Evolutionary conservation across 1,284 basidiomycete genomes (phyloP).

Genomic region (Schizophyllum amplum): DNA sequence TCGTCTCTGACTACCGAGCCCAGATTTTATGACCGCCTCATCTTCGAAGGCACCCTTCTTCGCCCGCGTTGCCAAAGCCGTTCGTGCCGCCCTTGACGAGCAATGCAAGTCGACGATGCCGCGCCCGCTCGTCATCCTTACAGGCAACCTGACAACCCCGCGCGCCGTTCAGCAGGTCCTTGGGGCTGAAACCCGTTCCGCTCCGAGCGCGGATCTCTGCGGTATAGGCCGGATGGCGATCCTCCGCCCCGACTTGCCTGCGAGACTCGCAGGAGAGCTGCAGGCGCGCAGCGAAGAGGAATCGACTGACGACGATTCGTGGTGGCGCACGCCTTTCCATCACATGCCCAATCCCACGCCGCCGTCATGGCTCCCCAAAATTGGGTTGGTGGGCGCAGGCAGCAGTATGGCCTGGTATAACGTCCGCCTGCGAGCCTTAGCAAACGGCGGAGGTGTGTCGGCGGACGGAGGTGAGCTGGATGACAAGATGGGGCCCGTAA

Average conservation of each 20-base stretch:
- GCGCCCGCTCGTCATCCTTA: conserved; percentile 64
- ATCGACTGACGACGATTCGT: conserved; percentile 9
- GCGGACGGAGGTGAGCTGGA: conserved; percentile 15
- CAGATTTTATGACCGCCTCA: conserved; percentile 35
- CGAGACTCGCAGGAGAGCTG: conserved; percentile 20
- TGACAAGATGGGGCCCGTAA: conserved; percentile 25
- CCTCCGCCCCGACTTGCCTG: conserved; percentile 56
- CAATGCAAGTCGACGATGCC: conserved; percentile 21
- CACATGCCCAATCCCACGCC: conserved; percentile 27
- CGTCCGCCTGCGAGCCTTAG: conserved; percentile 41
- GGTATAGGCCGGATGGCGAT: conserved; percentile 72
- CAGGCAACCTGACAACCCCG: conserved; percentile 69
- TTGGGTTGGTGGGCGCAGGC: conserved; percentile 50
- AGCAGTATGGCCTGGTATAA: conserved; percentile 51
- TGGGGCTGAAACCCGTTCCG: conserved; percentile 4
- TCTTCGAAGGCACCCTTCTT: conserved; percentile 53
- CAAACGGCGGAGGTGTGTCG: too few species aligned
- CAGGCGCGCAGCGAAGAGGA: conserved; percentile 13
- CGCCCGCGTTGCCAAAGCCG: conserved; percentile 41
- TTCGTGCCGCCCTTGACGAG: conserved; percentile 36
- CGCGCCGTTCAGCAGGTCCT: conserved; percentile 51
- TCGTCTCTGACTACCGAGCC: background rate
- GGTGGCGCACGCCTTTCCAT: conserved; percentile 26
- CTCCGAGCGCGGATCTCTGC: conserved; percentile 59
- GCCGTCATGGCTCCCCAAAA: conserved; percentile 22